Evolutionary conservation across 257 asterid genomes (phyloP).

Genomic region (Salvia rosmarinus): DNA sequence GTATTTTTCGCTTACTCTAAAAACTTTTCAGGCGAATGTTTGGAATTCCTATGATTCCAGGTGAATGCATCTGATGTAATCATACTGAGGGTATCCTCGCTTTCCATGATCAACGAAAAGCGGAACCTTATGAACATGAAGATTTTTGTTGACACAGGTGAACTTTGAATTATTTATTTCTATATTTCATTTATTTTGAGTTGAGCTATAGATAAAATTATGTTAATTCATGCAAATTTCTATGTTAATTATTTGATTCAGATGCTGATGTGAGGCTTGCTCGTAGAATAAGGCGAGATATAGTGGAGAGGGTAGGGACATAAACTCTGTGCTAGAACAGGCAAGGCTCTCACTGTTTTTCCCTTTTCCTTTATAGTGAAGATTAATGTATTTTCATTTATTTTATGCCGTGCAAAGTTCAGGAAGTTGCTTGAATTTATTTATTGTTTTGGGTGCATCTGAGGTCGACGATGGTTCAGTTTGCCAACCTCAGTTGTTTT

Average conservation of each 20-base stretch:
- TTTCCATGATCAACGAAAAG: slow-evolving; percentile 88
- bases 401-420: slow-evolving; percentile 12
- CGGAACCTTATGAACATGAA: slow-evolving; percentile 97
- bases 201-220: background rate
- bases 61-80: slow-evolving; percentile 98
- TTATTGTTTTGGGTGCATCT: background rate
- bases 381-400: background rate
- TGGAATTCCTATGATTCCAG: slow-evolving; percentile 40
- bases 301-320: slow-evolving; percentile 95
- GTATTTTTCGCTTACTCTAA: background rate
- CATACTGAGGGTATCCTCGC: slow-evolving; percentile 94
- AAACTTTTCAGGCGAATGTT: background rate
- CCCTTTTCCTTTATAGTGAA: background rate
- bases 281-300: slow-evolving; percentile 97
- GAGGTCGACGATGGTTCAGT: background rate
- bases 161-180: slow-evolving; percentile 35
- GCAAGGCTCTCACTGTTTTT: slow-evolving; percentile 46
- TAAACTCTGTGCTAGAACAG: slow-evolving; percentile 94
- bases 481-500: slow-evolving; percentile 12
- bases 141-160: slow-evolving; percentile 97
- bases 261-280: slow-evolving; percentile 99
- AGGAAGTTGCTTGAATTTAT: slow-evolving; percentile 15
- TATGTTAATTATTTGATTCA: slow-evolving; percentile 35
- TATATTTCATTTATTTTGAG: slow-evolving; percentile 11
- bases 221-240: slow-evolving; percentile 11